Base-by-base conservation (phyloP, 371 early-diverging fungal species). In the Mortierella sp. region DNA sequence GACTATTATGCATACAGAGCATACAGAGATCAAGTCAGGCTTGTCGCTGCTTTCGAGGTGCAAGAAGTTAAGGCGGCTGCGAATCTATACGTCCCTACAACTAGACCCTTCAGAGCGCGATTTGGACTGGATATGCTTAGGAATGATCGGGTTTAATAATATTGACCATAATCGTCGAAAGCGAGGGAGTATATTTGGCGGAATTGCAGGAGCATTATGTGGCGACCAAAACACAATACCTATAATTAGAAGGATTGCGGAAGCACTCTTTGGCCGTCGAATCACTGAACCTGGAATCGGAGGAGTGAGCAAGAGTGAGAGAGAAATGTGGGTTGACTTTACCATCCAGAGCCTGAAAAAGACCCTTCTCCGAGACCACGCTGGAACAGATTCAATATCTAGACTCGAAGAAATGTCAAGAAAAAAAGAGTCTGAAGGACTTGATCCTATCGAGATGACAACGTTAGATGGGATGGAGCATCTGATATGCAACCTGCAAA, bases 401-500 rank as follows among this genome's bases (percentile, higher is more conserved):
- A 43, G 45, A 22, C 4, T 55, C 10, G 32, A 43, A 9, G 28
- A 43, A 6, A 62, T 43, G 40, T 21, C 2, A 11, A 15, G n/a
- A 45, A 45, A 11, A 45, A 45, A 45, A 45, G 45, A 45, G 45
- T 16, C 41, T 13, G 40, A 55, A 52, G 65, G 53, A 52, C 8
- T 65, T 22, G 65, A 65, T 55, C 55, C 55, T 6, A 13, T 10
- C 11, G 65, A 65, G 41, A 65, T 65, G 65, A 65, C 55, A 19
- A 53, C 65, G 22, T 47, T 65, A 22, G 13, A 36, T 0, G 19
- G 38, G 33, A 40, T 65, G 38, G 13, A 28, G 13, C 65, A 52
- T 65, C 19, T 65, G 9, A 0, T 55, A 16, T 4, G 21, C 1
- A 48, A 65, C 5, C 5, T 65, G 36, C 40, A 65, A 22, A 19